Base-by-base conservation (phyloP, 2,329 filamentous ascomycete species). In the Westerdykella sp. region DNA sequence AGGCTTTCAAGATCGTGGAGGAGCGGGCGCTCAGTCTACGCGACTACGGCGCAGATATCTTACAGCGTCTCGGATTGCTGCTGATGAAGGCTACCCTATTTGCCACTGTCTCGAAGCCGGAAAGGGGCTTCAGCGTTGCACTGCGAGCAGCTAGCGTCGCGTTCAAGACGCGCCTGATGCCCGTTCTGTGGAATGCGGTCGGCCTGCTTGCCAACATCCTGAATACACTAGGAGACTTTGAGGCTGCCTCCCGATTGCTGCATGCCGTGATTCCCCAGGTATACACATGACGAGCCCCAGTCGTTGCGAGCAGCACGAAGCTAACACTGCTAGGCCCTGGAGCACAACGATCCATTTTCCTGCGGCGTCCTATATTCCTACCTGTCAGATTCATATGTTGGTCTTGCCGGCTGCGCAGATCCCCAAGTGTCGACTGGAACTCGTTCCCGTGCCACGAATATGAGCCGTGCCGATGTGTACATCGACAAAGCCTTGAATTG, bases 381-480 rank as follows among this genome's bases (percentile, higher is more conserved):
- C 16, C 75, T 94, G 3, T 85, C 80, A 0, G 88, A 95, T 60
- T 83, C 86, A 0, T 79, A 83, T 54, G 85, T 95, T 72, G 89
- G 89, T 0, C 68, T 86, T 48, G 87, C 87, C 0, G 84, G 87
- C 30, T 59, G 71, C 54, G 46, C 49, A 22, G 42, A 51, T 16
- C 12, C 41, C 11, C 35, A 44, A 12, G 48, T 40, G 9, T 46
- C 51, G 7, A 32, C 42, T 7, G 53, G 54, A 5, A 31, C 43
- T 30, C 51, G 59, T 10, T 42, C 40, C 10, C 49, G 54, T 40
- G 46, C 52, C 6, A 43, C 51, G 10, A 52, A 57, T 14, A 50
- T 67, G 9, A 59, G 52, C 13, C 59, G 55, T 15, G 64, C 63
- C 1, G 62, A 65, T 39, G 28, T 62, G 30, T 65, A 62, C 48